Evolutionary conservation across 176 grass and related monocot species (phyloP), one percentile per base, ranked within the genome.

Genomic region (Poa pratensis): DNA sequence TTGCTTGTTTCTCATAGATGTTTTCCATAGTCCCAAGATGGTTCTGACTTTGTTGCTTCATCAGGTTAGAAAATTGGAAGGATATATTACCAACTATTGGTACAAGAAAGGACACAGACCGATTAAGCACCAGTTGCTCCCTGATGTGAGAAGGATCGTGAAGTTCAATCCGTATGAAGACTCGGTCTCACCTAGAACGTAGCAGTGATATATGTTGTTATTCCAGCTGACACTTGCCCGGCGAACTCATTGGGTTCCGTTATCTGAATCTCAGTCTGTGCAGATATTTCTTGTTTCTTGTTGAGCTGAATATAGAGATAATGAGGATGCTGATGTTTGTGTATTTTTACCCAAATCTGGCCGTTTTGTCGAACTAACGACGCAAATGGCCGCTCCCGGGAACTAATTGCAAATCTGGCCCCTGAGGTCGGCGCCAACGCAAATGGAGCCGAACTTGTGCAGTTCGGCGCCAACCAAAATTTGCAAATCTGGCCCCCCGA

Each of bases 51-150:
- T 74, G 72, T 77, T 87, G 50, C 22, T 45, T 80, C 28, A 15
- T 79, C 87, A 94, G 92, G 92, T 94, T 79, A 90, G 90, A 57
- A 86, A 88, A 86, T 37, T 92, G 61, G 92, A 94, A 69, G 72
- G 62, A 17, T 82, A 83, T 45, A 62, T 92, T 11, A 45, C 83
- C 82, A 90, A 68, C 35, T 77, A 83, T 87, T 94, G 92, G 92
- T 80, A 80, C 63, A 74, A 68, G 82, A 89, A 83, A 86, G 92
- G 92, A 20, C 39, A 86, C 48, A 76, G 80, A 78, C 85, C 87
- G 28, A 54, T 89, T 24, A 59, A 86, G 19, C 92, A 94, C 20
- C 85, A 54, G 9, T 89, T 90, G 78, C 82, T 92, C n/a, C 40
- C 85, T 45, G 87, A 88, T 77, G 85, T 57, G 26, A 83, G 88